These are phyloP conservation scores for Trichoderma sp. DNA, from an alignment of 2,329 filamentous ascomycete species.

Conservation along the genomic window DNA sequence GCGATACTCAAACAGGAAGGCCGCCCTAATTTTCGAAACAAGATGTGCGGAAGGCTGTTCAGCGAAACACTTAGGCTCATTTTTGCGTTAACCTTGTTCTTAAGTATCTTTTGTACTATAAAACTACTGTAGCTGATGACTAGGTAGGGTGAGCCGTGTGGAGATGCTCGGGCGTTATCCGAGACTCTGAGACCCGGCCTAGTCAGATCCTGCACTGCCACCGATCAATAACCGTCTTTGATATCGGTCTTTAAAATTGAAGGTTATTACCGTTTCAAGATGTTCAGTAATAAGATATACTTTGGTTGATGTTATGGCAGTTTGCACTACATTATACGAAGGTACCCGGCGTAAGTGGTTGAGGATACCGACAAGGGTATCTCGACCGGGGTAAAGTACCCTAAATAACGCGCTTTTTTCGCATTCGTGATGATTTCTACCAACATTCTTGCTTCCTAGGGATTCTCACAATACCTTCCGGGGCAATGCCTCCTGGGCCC, in stretches of 20 bases:
- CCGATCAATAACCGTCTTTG: no score
- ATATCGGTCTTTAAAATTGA: not conserved
- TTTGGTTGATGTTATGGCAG: not conserved
- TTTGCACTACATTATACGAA: not conserved
- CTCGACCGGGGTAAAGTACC: no score
- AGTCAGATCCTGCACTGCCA: not conserved
- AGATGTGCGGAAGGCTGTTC: not conserved
- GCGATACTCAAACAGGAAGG: slow-evolving; percentile 15
- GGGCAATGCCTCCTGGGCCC: no score
- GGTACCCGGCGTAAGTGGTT: no score
- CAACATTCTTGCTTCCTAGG: no score
- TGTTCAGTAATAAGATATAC: not conserved
- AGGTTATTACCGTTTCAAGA: not conserved
- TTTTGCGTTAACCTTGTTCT: slow-evolving; percentile 5
- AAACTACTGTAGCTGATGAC: not conserved
- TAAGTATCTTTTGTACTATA: not conserved
- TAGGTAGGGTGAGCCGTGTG: not conserved
- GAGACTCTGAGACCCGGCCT: not conserved
- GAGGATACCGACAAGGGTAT: no score
- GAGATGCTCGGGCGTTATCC: not conserved
- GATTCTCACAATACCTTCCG: no score
- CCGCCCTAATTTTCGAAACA: not conserved
- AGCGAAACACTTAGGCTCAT: slow-evolving; percentile 5
- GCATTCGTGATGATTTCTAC: no score
- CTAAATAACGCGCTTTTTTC: no score